Conservation (phyloP, 1,284 basidiomycete species). For the Ganoderma sp. region DNA sequence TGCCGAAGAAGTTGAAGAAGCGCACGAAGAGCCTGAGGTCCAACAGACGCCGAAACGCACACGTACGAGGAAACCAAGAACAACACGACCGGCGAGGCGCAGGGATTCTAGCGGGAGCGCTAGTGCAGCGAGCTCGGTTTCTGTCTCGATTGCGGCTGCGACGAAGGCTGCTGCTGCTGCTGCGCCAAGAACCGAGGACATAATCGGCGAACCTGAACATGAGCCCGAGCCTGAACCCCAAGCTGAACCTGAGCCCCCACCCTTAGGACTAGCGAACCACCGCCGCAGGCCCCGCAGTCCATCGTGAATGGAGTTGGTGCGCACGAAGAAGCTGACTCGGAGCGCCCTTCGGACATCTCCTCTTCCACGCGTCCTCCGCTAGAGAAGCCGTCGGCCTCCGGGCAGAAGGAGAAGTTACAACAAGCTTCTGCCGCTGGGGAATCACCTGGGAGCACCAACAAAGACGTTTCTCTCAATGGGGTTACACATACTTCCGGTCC, state of each 20-base stretch:
- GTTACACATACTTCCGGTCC: not conserved
- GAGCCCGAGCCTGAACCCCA: not conserved
- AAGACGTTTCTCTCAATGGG: slow-evolving; percentile 7
- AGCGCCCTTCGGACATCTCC: not conserved
- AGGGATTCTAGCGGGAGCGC: slow-evolving; percentile 43
- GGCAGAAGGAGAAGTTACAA: not conserved
- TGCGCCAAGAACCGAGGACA: slow-evolving; percentile 17
- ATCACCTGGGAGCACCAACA: too few relatives aligned
- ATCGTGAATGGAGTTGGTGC: slow-evolving; percentile 8
- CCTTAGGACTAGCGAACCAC: not conserved
- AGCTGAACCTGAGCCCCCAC: too few relatives aligned
- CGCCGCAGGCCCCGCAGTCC: not conserved
- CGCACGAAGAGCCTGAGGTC: slow-evolving; percentile 21
- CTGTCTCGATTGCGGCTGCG: slow-evolving; percentile 39
- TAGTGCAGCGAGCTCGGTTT: slow-evolving; percentile 41
- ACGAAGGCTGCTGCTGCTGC: slow-evolving; percentile 15
- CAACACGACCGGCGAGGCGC: slow-evolving; percentile 30
- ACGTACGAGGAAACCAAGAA: slow-evolving; percentile 38
- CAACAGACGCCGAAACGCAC: slow-evolving; percentile 38
- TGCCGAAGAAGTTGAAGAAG: slow-evolving; percentile 29
- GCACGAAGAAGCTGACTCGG: slow-evolving; percentile 17
- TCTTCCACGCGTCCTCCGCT: not conserved
- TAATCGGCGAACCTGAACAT: slow-evolving; percentile 1
- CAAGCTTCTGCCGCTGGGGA: not conserved
- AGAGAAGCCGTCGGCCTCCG: slow-evolving; percentile 1